These are phyloP conservation scores for Erodium texanum DNA, from an alignment of 441 rosid species.

Conservation along the genomic window DNA sequence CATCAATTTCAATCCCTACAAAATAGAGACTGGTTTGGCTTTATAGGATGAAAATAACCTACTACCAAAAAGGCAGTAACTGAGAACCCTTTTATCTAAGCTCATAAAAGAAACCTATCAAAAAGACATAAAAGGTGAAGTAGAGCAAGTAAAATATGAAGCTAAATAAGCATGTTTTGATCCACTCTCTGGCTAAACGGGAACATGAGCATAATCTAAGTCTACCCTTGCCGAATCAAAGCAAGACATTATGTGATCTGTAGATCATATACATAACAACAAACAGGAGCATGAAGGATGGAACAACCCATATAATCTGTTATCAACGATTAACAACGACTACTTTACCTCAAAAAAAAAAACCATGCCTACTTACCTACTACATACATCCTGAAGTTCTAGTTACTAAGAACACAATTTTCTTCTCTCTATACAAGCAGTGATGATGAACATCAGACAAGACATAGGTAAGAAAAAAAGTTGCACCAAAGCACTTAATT, in stretches of 20 bases:
- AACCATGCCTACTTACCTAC: too few species aligned
- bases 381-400: neutral
- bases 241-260: neutral
- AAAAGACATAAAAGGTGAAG: neutral
- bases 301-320: neutral
- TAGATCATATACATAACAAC: neutral
- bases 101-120: neutral
- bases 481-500: neutral
- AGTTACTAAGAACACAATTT: neutral
- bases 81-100: neutral
- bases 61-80: neutral
- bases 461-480: neutral
- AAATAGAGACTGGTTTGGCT: slow-evolving; percentile 41
- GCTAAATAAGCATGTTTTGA: neutral
- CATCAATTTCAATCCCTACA: slow-evolving; percentile 59
- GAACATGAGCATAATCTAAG: neutral
- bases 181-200: neutral
- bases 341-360: too few species aligned
- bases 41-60: slow-evolving; percentile 8
- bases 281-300: neutral
- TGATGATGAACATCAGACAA: neutral
- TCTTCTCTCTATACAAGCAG: neutral
- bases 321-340: neutral
- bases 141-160: neutral
- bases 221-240: neutral